Percentiles rank a stretch among this genome's conserved stretches.
These are phyloP conservation scores for Nymphaea thermarum DNA, from an alignment of 164 flowering plant genomes.

Conservation along the genomic window DNA sequence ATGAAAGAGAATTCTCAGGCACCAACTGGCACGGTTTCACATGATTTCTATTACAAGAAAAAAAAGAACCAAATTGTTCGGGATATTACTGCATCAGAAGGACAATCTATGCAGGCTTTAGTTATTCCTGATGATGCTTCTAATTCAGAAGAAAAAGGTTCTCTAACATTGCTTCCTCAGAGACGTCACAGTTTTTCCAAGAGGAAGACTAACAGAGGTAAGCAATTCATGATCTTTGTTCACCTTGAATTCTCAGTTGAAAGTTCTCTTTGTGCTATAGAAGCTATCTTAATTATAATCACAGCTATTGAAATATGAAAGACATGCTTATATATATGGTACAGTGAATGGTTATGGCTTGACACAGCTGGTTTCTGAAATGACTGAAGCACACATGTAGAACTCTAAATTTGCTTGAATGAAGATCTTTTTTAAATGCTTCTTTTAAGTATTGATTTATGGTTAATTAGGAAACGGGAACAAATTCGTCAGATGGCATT, in stretches of 20 bases:
- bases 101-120: constrained; percentile 14
- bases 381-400: no score
- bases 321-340: no score
- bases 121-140: constrained; percentile 14
- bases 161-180: constrained; percentile 11
- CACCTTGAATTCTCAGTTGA: not conserved
- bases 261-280: no score
- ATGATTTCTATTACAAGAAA: constrained; percentile 62
- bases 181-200: constrained; percentile 18
- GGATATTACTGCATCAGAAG: constrained; percentile 23
- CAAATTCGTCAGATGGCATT: no score
- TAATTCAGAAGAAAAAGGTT: constrained; percentile 18
- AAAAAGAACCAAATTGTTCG: constrained; percentile 73
- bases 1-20: constrained; percentile 22
- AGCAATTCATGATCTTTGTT: constrained; percentile 3
- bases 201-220: constrained; percentile 35
- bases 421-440: no score
- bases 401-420: no score
- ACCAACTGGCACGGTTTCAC: constrained; percentile 2
- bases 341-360: no score
- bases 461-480: no score
- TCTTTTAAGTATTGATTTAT: no score
- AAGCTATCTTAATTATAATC: no score
- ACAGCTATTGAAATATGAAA: no score
- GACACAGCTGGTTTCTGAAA: no score